Evolutionary conservation across 2,329 filamentous ascomycete species (phyloP).

Genomic region (Aspergillus caelatus): DNA sequence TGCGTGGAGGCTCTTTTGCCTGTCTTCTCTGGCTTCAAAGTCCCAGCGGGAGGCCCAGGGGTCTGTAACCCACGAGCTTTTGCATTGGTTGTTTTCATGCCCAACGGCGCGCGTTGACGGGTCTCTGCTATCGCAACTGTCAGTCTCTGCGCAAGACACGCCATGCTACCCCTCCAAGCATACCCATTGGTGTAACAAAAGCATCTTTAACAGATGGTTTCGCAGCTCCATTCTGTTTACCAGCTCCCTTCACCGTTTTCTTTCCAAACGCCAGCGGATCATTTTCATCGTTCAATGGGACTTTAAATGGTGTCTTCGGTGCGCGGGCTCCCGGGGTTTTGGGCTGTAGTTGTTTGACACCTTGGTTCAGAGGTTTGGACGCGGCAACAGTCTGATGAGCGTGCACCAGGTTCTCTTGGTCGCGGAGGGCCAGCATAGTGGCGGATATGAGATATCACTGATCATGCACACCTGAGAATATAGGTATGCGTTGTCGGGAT

Average conservation of each 20-base stretch:
- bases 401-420: conserved; percentile 87
- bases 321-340: conserved; percentile 78
- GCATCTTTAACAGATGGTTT: conserved; percentile 61
- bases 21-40: conserved; percentile 65
- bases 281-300: conserved; percentile 84
- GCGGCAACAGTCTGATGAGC: conserved; percentile 71
- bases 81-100: conserved; percentile 95
- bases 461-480: conserved; percentile 22
- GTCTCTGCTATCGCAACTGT: conserved; percentile 51
- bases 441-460: conserved; percentile 19
- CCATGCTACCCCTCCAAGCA: conserved; percentile 24
- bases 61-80: conserved; percentile 73
- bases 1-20: conserved; percentile 64
- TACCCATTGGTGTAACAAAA: conserved; percentile 82
- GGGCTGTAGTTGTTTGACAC: conserved; percentile 61
- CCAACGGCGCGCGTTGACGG: conserved; percentile 76
- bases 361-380: conserved; percentile 72
- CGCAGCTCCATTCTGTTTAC: conserved; percentile 60
- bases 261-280: conserved; percentile 63
- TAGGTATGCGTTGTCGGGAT: background rate
- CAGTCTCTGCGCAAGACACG: background rate
- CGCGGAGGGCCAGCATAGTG: conserved; percentile 74
- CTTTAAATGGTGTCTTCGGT: conserved; percentile 80
- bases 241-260: conserved; percentile 58
- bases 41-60: conserved; percentile 63